Evolutionary conservation across 768 basidiomycete species (phyloP).

Genomic region (Boletus pseudopeckii): DNA sequence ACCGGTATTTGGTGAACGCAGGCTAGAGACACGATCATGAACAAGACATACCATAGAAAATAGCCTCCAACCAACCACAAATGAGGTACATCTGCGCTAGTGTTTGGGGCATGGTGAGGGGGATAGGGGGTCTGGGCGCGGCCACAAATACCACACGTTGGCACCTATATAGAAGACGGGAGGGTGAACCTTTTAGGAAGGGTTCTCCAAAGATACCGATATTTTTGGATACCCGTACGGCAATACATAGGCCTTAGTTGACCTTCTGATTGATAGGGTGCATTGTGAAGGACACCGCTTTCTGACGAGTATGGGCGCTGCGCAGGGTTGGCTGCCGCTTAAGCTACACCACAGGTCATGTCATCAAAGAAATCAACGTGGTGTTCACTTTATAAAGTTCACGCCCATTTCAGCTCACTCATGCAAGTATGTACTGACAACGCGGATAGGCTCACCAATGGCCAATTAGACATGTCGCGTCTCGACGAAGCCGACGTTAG

Average conservation of each 20-base stretch:
- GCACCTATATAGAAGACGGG: neutral
- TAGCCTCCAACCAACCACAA: slow-evolving; percentile 14
- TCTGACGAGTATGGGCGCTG: neutral
- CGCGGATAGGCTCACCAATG: neutral
- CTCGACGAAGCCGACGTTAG: neutral
- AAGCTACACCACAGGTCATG: neutral
- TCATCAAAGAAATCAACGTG: neutral
- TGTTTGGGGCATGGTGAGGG: slow-evolving; percentile 6
- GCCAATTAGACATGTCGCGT: neutral
- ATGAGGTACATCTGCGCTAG: slow-evolving; percentile 18
- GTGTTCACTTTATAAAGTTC: neutral
- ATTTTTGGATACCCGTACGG: neutral
- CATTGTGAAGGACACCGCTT: neutral
- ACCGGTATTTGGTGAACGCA: neutral
- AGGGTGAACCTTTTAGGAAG: neutral
- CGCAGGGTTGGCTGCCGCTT: neutral
- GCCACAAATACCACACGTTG: neutral
- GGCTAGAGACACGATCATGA: neutral
- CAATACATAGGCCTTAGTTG: neutral
- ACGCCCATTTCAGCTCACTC: neutral
- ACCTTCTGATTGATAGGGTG: too few species aligned
- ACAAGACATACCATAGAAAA: slow-evolving; percentile 15
- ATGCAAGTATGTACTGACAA: neutral
- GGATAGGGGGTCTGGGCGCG: neutral
- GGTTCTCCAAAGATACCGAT: too few species aligned